Evolutionary conservation across 164 flowering plant species (phyloP).

Genomic region (Buxus sempervirens): DNA sequence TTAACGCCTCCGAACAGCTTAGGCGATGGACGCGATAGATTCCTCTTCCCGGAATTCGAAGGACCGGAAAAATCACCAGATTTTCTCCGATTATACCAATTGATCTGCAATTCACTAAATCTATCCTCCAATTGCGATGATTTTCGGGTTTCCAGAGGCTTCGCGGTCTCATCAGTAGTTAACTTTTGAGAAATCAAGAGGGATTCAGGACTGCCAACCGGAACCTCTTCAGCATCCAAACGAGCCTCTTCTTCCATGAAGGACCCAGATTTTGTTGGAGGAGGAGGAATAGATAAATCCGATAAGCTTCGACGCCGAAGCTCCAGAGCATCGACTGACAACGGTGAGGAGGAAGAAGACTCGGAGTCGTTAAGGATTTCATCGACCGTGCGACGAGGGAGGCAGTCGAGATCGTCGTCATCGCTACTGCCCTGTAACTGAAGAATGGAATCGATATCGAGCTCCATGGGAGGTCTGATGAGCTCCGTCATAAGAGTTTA

Average conservation of each 20-base stretch:
- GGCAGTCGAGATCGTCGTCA: constrained; percentile 21
- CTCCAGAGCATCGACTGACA: constrained; percentile 3
- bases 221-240: constrained; percentile 14
- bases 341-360: constrained; percentile 30
- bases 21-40: constrained; percentile 24
- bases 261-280: background rate
- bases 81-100: constrained; percentile 16
- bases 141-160: constrained; percentile 5
- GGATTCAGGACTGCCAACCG: constrained; percentile 16
- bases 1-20: constrained; percentile 54
- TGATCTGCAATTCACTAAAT: constrained; percentile 6
- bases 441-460: constrained; percentile 72
- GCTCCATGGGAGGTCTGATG: constrained; percentile 36
- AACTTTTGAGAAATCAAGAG: constrained; percentile 10
- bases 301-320: constrained; percentile 7
- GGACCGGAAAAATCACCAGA: constrained; percentile 25
- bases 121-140: background rate
- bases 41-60: constrained; percentile 26
- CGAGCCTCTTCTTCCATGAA: constrained; percentile 5
- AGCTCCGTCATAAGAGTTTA: constrained; percentile 12
- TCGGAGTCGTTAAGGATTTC: constrained; percentile 80
- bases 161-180: constrained; percentile 8
- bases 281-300: constrained; percentile 4
- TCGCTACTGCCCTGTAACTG: constrained; percentile 30
- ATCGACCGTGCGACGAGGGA: constrained; percentile 61